Evolutionary conservation across 2,329 filamentous ascomycete species (phyloP).

Genomic region (Xylaria sp.): DNA sequence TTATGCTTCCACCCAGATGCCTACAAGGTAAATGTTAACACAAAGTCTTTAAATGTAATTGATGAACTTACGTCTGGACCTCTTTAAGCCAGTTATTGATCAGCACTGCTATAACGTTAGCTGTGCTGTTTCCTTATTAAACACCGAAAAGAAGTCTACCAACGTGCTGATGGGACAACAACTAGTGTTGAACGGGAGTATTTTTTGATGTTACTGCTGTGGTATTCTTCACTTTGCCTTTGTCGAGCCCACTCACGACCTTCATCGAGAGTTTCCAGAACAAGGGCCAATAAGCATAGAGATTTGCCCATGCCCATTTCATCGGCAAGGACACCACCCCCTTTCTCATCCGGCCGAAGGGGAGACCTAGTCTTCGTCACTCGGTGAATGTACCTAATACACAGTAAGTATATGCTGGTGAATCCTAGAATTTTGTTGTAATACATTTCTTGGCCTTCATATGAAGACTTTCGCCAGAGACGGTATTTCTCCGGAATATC

Average conservation of each 20-base stretch:
- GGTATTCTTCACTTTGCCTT: constrained; percentile 30
- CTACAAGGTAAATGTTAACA: constrained; percentile 39
- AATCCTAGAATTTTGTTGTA: neutral
- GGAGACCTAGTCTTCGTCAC: constrained; percentile 53
- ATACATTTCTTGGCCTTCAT: constrained; percentile 46
- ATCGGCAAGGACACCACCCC: constrained; percentile 65
- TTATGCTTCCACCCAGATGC: constrained; percentile 49
- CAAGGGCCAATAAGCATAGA: constrained; percentile 61
- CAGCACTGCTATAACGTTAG: constrained; percentile 10
- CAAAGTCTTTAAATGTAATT: neutral
- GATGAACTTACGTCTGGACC: constrained; percentile 9
- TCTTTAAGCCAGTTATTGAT: constrained; percentile 27
- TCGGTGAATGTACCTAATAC: constrained; percentile 50
- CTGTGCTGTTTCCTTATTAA: neutral
- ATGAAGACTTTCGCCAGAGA: constrained; percentile 48
- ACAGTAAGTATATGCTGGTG: neutral
- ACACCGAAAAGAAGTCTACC: constrained; percentile 34
- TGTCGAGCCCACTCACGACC: constrained; percentile 52
- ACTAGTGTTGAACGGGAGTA: constrained; percentile 56
- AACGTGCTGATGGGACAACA: constrained; percentile 56
- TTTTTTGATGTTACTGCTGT: constrained; percentile 32
- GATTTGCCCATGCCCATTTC: constrained; percentile 72
- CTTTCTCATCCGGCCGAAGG: constrained; percentile 47
- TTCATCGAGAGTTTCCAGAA: constrained; percentile 54
- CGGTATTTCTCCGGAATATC: constrained; percentile 46